A percentile compares a stretch with the other conserved stretches of the same genome.
phyloP scores from a whole-genome alignment of 805 yeast species.

The Candida glaebosa region DNA sequence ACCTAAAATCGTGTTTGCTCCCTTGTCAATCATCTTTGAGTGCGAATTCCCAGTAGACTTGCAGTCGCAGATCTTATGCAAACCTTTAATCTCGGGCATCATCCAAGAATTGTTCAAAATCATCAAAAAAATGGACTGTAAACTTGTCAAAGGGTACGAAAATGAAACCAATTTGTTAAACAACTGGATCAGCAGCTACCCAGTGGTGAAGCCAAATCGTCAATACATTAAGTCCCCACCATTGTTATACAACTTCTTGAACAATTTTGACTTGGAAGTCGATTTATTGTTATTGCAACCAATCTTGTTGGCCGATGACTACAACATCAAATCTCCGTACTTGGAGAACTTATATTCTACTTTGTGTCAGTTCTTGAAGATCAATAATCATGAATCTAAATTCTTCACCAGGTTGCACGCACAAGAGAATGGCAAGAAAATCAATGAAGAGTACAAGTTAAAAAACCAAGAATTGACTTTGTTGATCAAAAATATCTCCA shows the following conservation, averaged over 20 bases:
- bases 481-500: conserved; percentile 11
- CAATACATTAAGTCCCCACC: conserved; percentile 49
- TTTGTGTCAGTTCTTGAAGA: conserved; percentile 57
- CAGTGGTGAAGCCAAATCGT: conserved; percentile 25
- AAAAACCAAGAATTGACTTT: background rate
- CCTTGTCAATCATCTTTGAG: conserved; percentile 72
- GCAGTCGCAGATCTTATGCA: conserved; percentile 68
- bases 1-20: conserved; percentile 74
- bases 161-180: conserved; percentile 58
- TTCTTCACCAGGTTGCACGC: conserved; percentile 26
- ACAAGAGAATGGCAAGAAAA: background rate
- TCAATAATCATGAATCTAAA: conserved; percentile 34
- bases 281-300: conserved; percentile 83
- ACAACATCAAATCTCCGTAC: conserved; percentile 82
- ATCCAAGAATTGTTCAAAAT: conserved; percentile 71
- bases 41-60: conserved; percentile 58
- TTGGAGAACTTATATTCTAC: conserved; percentile 82
- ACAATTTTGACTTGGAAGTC: conserved; percentile 50
- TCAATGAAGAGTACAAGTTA: conserved; percentile 4
- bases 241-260: conserved; percentile 63
- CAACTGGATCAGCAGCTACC: conserved; percentile 48
- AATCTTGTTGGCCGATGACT: conserved; percentile 85
- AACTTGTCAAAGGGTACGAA: conserved; percentile 65
- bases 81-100: conserved; percentile 80
- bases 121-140: conserved; percentile 73